Conservation (phyloP, 345 rosid genomes). For the Eutrema heterophyllum region DNA sequence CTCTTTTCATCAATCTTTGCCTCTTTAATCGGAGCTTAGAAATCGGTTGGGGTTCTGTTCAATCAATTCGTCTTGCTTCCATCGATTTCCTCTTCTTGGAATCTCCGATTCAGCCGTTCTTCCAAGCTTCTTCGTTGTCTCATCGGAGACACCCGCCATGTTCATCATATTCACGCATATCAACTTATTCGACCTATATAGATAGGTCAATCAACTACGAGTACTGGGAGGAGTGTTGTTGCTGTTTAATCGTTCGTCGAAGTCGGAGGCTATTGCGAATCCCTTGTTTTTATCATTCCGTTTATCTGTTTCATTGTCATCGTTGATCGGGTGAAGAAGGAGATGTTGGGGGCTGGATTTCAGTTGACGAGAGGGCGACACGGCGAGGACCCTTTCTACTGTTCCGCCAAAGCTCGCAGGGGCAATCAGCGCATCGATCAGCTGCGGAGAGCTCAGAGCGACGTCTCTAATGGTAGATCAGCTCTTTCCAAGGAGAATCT, state of each 20-base stretch:
- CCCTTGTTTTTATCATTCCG: not conserved
- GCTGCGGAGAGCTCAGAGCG: slow-evolving; percentile 41
- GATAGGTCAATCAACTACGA: not conserved
- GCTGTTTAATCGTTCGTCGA: not conserved
- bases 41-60: not conserved
- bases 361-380: slow-evolving; percentile 38
- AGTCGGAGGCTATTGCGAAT: not conserved
- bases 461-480: slow-evolving; percentile 33
- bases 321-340: not conserved
- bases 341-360: slow-evolving; percentile 54
- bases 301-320: not conserved
- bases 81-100: slow-evolving; percentile 15
- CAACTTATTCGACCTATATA: not conserved
- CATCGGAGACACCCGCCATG: slow-evolving; percentile 2
- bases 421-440: slow-evolving; percentile 34
- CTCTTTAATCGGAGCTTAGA: slow-evolving; percentile 28
- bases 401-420: slow-evolving; percentile 36
- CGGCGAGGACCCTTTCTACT: slow-evolving; percentile 47
- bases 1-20: slow-evolving; percentile 22
- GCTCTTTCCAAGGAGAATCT: not conserved
- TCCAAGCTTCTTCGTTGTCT: slow-evolving; percentile 1
- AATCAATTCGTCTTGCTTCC: not conserved
- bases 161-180: not conserved
- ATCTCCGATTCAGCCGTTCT: slow-evolving; percentile 21
- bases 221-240: not conserved